A percentile compares a stretch with the other conserved stretches of the same genome.
Conservation (phyloP, 805 yeast species). For the Kazachstania martiniae region DNA sequence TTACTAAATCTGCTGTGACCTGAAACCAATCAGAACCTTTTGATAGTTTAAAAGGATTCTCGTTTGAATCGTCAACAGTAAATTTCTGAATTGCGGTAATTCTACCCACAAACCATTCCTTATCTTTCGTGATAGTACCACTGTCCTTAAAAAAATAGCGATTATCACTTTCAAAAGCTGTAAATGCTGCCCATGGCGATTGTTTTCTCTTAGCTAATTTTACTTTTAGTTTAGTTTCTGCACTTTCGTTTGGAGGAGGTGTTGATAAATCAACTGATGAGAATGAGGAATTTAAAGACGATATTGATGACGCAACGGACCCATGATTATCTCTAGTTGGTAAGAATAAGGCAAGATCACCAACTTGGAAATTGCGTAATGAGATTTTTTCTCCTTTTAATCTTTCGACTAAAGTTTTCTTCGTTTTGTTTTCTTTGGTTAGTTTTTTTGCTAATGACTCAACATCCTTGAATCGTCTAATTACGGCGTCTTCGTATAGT, state of each 20-base stretch:
- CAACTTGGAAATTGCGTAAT: conserved; percentile 52
- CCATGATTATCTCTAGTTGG: conserved; percentile 46
- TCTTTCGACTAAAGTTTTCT: conserved; percentile 20
- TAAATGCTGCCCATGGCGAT: conserved; percentile 91
- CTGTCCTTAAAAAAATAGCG: conserved; percentile 56
- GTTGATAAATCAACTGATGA: conserved; percentile 27
- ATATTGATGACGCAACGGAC: conserved; percentile 7
- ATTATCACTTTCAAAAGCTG: conserved; percentile 62
- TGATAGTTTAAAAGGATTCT: conserved; percentile 58
- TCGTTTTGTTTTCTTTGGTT: conserved; percentile 44
- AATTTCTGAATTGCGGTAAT: conserved; percentile 48
- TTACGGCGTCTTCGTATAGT: conserved; percentile 35
- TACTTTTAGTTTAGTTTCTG: background rate
- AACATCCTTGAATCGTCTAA: conserved; percentile 76
- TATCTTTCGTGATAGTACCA: conserved; percentile 16
- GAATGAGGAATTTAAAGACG: conserved; percentile 25
- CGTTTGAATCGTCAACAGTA: conserved; percentile 32
- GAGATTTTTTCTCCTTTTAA: conserved; percentile 41
- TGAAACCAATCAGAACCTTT: conserved; percentile 55
- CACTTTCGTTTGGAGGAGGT: conserved; percentile 16
- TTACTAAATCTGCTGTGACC: conserved; percentile 37
- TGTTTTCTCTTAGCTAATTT: conserved; percentile 3
- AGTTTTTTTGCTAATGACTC: conserved; percentile 80
- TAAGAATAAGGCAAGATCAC: conserved; percentile 74
- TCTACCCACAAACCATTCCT: conserved; percentile 80